Evolutionary conservation across 2,329 filamentous ascomycete genomes (phyloP).

Genomic region (Botrytis tulipae): DNA sequence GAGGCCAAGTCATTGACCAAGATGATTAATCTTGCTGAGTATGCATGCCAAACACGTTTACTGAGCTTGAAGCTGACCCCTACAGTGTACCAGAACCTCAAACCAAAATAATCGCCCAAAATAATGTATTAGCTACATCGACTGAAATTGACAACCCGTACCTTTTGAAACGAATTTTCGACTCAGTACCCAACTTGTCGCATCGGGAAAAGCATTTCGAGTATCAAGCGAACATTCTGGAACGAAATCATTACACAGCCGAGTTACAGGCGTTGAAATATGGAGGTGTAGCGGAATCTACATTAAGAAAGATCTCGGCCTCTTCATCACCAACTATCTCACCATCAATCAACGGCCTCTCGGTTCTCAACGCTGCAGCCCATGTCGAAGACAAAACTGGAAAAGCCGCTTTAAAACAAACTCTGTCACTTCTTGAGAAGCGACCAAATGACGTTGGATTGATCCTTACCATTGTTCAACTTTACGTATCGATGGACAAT

Average conservation of each 20-base stretch:
- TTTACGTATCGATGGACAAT: constrained; percentile 73
- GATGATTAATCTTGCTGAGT: constrained; percentile 62
- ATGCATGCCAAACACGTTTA: constrained; percentile 39
- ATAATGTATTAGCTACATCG: constrained; percentile 55
- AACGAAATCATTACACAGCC: constrained; percentile 62
- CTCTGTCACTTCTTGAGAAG: constrained; percentile 68
- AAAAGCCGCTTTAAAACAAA: constrained; percentile 66
- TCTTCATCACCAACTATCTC: constrained; percentile 49
- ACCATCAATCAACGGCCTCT: constrained; percentile 53
- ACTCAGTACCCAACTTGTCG: constrained; percentile 51
- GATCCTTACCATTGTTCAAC: constrained; percentile 74
- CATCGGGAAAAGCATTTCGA: constrained; percentile 66
- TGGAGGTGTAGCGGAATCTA: constrained; percentile 54
- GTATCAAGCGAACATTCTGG: constrained; percentile 63
- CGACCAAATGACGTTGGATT: constrained; percentile 79
- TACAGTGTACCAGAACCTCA: constrained; percentile 64
- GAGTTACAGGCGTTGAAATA: constrained; percentile 68
- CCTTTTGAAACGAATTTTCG: constrained; percentile 60
- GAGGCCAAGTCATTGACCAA: constrained; percentile 64
- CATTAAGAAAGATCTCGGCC: constrained; percentile 45
- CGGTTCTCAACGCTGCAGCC: constrained; percentile 72
- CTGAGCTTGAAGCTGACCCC: constrained; percentile 35
- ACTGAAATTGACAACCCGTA: constrained; percentile 60
- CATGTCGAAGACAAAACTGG: constrained; percentile 61
- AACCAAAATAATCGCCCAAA: constrained; percentile 63